These are phyloP conservation scores for Tetramitus jugosus DNA, from an alignment of 208 protist species.

Conservation along the genomic window DNA sequence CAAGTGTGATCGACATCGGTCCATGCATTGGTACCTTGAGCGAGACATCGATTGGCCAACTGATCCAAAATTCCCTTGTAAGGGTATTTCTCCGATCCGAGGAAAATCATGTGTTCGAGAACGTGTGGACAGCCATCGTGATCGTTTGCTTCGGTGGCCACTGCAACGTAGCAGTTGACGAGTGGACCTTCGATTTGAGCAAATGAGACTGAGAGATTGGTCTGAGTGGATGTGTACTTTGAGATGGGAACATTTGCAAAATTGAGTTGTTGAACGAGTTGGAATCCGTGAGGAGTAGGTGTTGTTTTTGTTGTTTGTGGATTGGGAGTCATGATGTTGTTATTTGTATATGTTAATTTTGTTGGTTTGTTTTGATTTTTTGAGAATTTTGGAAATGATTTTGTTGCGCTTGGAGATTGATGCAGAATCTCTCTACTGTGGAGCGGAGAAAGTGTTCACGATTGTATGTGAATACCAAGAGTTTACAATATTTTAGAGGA, in stretches of 20 bases:
- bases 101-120: constrained; percentile 52
- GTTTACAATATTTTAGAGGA: not conserved
- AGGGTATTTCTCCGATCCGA: constrained; percentile 46
- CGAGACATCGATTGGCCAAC: constrained; percentile 51
- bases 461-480: not conserved
- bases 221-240: not conserved
- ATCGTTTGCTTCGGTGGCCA: constrained; percentile 37
- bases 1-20: constrained; percentile 55
- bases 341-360: not conserved
- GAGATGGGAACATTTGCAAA: too few relatives aligned
- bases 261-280: too few relatives aligned
- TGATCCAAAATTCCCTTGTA: constrained; percentile 61
- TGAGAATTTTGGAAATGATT: not conserved
- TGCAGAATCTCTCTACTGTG: not conserved
- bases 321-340: not conserved
- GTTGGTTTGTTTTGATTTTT: not conserved
- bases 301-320: not conserved
- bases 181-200: constrained; percentile 25
- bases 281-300: too few relatives aligned
- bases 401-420: not conserved
- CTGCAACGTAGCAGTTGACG: constrained; percentile 34
- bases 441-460: not conserved
- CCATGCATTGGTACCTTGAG: constrained; percentile 54
- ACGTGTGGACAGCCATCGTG: constrained; percentile 48
- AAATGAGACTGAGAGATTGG: not conserved